A percentile compares a stretch with the other conserved stretches of the same genome.
Evolutionary conservation across 768 basidiomycete species (phyloP).

Genomic region (Naematelia encephala): DNA sequence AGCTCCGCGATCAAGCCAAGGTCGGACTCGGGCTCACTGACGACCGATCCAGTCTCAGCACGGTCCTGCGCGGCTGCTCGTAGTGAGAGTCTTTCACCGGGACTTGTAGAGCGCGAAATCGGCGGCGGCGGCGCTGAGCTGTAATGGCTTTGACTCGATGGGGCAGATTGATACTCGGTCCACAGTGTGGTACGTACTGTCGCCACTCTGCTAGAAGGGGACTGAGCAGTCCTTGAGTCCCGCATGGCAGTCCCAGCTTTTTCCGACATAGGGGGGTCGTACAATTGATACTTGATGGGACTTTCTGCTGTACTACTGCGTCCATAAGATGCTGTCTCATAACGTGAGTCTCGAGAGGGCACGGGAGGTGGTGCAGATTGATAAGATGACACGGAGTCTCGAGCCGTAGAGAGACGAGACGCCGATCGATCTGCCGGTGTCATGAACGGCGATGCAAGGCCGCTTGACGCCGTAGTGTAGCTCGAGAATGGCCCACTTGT

Average conservation of each 20-base stretch:
- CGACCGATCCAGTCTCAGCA: slow-evolving; percentile 18
- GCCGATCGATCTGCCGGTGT: slow-evolving; percentile 17
- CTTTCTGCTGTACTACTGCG: neutral
- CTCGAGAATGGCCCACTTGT: neutral
- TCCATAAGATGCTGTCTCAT: slow-evolving; percentile 23
- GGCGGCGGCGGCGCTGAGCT: slow-evolving; percentile 31
- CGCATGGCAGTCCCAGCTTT: neutral
- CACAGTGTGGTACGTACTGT: neutral
- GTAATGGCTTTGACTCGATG: slow-evolving; percentile 11
- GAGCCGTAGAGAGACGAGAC: slow-evolving; percentile 8
- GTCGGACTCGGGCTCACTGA: slow-evolving; percentile 39
- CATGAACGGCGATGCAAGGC: slow-evolving; percentile 28
- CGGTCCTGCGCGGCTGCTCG: slow-evolving; percentile 20
- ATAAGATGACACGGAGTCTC: slow-evolving; percentile 20
- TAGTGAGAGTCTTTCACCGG: neutral
- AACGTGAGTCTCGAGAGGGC: slow-evolving; percentile 32
- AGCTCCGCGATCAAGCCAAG: slow-evolving; percentile 32
- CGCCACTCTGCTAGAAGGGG: neutral
- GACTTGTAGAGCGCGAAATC: slow-evolving; percentile 15
- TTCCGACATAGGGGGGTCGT: slow-evolving; percentile 24
- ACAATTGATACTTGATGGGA: slow-evolving; percentile 26
- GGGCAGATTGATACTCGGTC: neutral
- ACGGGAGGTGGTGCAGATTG: slow-evolving; percentile 38
- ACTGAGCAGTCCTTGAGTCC: neutral
- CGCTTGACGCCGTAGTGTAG: neutral